These are phyloP conservation scores for Blastocrithidia nonstop DNA, from an alignment of 208 protist species.

Conservation along the genomic window DNA sequence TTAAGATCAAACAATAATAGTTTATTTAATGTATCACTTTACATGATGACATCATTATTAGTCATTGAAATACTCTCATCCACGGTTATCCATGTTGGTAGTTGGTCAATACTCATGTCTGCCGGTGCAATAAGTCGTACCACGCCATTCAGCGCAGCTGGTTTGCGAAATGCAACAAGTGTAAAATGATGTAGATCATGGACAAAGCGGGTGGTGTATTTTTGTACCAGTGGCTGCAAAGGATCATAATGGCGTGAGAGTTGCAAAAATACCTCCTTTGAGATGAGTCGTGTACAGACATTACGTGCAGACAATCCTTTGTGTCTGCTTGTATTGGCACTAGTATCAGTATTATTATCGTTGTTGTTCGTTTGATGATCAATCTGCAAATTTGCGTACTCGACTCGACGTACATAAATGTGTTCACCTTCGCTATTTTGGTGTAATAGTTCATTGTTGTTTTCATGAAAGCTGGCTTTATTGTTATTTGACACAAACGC, in stretches of 20 bases:
- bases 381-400: too few relatives aligned
- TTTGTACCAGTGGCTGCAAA: not conserved
- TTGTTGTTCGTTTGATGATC: not conserved
- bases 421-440: not conserved
- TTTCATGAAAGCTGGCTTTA: not conserved
- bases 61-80: not conserved
- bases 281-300: not conserved
- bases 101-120: not conserved
- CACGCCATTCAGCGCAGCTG: not conserved
- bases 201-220: not conserved
- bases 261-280: not conserved
- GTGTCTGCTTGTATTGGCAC: not conserved
- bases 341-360: slow-evolving; percentile 1
- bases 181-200: not conserved
- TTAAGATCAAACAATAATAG: too few relatives aligned
- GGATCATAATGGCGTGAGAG: not conserved
- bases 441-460: not conserved
- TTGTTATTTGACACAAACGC: too few relatives aligned
- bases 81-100: not conserved
- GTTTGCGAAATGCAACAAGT: not conserved
- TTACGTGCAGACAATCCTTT: not conserved
- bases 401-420: too few relatives aligned
- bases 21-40: too few relatives aligned
- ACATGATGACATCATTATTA: slow-evolving; percentile 1
- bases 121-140: not conserved